Conservation (phyloP, 2,329 filamentous ascomycete species). For the Aspergillus sp. region DNA sequence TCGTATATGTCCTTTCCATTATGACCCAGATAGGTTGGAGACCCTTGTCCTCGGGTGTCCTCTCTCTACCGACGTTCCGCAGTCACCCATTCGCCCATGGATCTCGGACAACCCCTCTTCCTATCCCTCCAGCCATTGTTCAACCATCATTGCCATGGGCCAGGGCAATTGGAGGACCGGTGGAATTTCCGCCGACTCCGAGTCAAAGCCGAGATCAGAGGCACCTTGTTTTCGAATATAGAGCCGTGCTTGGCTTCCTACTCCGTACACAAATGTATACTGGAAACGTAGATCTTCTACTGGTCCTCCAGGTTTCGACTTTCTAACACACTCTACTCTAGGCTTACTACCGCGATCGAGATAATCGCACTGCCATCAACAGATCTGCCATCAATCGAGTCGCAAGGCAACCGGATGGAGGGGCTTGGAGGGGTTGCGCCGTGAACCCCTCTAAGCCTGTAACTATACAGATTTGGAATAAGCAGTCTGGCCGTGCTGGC, state of each 20-base stretch:
- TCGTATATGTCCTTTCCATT: not conserved
- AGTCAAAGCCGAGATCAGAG: not conserved
- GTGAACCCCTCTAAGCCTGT: slow-evolving; percentile 3
- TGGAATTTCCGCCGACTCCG: not conserved
- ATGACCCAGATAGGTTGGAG: too few species aligned
- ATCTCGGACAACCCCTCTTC: not conserved
- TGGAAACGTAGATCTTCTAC: too few species aligned
- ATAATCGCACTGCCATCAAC: too few species aligned
- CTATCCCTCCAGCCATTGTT: not conserved
- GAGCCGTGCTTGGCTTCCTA: too few species aligned
- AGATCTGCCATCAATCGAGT: not conserved
- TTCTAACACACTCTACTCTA: too few species aligned
- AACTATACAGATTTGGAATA: slow-evolving; percentile 5
- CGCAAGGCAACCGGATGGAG: not conserved
- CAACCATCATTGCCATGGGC: not conserved
- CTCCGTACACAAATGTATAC: too few species aligned
- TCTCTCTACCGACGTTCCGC: not conserved
- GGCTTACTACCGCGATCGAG: too few species aligned
- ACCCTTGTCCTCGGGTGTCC: not conserved
- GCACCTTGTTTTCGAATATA: not conserved
- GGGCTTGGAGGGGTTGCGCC: not conserved
- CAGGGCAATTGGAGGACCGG: not conserved
- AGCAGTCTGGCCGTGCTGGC: not conserved
- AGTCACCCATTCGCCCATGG: not conserved
- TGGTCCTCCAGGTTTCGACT: too few species aligned